Evolutionary conservation across 225 moss, liverwort and hornwort genomes (phyloP).

Genomic region (Polytrichum formosum): DNA sequence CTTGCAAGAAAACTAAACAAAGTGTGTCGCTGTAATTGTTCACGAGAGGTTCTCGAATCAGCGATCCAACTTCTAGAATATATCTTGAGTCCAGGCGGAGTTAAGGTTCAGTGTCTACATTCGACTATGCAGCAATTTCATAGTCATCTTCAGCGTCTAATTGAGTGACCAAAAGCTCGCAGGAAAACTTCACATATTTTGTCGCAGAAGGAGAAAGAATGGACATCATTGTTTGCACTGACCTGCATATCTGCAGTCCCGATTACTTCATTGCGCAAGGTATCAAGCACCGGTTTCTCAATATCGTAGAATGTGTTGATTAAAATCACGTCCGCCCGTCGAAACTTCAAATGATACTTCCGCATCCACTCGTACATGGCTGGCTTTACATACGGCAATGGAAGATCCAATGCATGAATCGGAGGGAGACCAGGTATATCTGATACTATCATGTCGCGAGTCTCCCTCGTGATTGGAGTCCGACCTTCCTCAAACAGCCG

Average conservation of each 20-base stretch:
- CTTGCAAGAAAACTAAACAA: no score
- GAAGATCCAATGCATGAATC: conserved; percentile 14
- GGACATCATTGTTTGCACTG: background rate
- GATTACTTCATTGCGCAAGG: conserved; percentile 26
- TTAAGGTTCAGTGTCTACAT: background rate
- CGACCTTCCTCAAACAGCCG: conserved; percentile 19
- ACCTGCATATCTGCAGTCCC: conserved; percentile 25
- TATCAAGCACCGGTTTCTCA: conserved; percentile 30
- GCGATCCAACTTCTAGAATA: conserved; percentile 36
- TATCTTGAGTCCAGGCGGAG: conserved; percentile 4
- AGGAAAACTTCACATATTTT: background rate
- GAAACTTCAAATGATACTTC: background rate
- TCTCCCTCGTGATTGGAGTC: conserved; percentile 16
- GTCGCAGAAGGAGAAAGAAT: background rate
- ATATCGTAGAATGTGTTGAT: conserved; percentile 35
- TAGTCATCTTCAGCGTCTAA: background rate
- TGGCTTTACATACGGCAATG: background rate
- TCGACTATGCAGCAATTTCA: background rate
- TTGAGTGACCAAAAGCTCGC: background rate
- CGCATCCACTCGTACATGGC: background rate
- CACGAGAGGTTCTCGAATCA: conserved; percentile 22
- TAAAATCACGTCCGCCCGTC: conserved; percentile 23
- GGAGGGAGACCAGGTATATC: conserved; percentile 39
- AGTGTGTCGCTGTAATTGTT: conserved; percentile 1
- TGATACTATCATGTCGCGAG: conserved; percentile 9